Percentiles rank a stretch among this genome's conserved stretches.
phyloP scores from a whole-genome alignment of 2,329 filamentous ascomycete species.

The Curvularia spicifera region DNA sequence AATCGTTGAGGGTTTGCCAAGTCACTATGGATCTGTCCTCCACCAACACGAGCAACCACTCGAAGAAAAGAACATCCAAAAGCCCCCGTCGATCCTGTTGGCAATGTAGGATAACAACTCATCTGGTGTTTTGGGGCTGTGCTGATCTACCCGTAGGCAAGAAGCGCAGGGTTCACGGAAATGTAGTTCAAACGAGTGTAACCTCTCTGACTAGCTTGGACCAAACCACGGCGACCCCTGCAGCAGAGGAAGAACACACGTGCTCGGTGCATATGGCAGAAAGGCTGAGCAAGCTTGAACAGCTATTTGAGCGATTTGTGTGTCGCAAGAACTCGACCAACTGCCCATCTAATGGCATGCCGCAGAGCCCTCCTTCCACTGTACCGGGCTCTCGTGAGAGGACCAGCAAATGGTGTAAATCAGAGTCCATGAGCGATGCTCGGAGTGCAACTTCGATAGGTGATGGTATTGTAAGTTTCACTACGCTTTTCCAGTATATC shows the following conservation, averaged over 20 bases:
- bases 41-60: constrained; percentile 22
- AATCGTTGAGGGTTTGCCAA: background rate
- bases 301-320: constrained; percentile 46
- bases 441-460: constrained; percentile 40
- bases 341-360: constrained; percentile 15
- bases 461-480: constrained; percentile 39
- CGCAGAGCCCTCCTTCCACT: constrained; percentile 30
- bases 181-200: constrained; percentile 22
- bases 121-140: background rate
- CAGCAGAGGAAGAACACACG: constrained; percentile 25
- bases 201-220: constrained; percentile 23
- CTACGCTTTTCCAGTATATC: background rate
- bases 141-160: constrained; percentile 40
- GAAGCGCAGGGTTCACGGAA: constrained; percentile 33
- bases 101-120: constrained; percentile 41
- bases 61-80: constrained; percentile 37
- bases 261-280: constrained; percentile 44
- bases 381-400: constrained; percentile 30
- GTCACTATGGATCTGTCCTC: constrained; percentile 30
- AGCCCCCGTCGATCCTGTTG: constrained; percentile 41
- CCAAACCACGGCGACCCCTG: constrained; percentile 21
- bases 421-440: constrained; percentile 30
- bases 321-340: constrained; percentile 37
- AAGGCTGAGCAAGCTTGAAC: constrained; percentile 44
- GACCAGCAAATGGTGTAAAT: constrained; percentile 26